These are phyloP conservation scores for Lasiodiplodia sp. DNA, from an alignment of 2,329 filamentous ascomycete species.

Conservation along the genomic window DNA sequence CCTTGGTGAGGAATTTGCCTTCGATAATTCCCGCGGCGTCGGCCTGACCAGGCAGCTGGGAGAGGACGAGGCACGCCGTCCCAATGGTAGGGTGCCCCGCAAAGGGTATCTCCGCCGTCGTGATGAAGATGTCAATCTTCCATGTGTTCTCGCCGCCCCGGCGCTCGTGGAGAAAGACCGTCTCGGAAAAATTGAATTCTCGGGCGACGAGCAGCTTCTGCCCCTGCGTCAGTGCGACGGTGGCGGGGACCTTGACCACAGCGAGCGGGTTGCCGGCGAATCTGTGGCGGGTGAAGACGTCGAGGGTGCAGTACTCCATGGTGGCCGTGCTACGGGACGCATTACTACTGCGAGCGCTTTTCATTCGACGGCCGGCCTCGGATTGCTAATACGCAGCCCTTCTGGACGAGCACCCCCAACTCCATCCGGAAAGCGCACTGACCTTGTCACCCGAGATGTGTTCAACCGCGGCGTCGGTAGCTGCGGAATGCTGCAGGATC, in stretches of 20 bases:
- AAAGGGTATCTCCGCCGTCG: slow-evolving; percentile 61
- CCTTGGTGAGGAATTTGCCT: slow-evolving; percentile 52
- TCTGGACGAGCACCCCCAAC: slow-evolving; percentile 14
- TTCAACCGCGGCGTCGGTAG: slow-evolving; percentile 4
- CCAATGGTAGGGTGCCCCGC: slow-evolving; percentile 67
- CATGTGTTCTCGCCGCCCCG: slow-evolving; percentile 41
- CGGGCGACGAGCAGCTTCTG: slow-evolving; percentile 62
- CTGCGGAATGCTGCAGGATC: slow-evolving; percentile 14
- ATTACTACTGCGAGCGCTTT: neutral
- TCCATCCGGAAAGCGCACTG: slow-evolving; percentile 19
- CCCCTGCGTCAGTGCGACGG: slow-evolving; percentile 49
- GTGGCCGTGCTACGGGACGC: neutral
- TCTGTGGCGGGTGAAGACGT: slow-evolving; percentile 58
- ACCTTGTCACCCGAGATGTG: slow-evolving; percentile 10
- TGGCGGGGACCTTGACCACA: slow-evolving; percentile 58
- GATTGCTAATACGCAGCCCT: slow-evolving; percentile 12
- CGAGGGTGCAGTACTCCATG: slow-evolving; percentile 48
- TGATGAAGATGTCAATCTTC: slow-evolving; percentile 63
- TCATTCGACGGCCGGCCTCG: neutral
- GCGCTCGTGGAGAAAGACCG: slow-evolving; percentile 60
- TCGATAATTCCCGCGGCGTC: slow-evolving; percentile 37
- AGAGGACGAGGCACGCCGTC: slow-evolving; percentile 58
- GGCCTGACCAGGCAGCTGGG: slow-evolving; percentile 34
- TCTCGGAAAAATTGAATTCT: slow-evolving; percentile 67
- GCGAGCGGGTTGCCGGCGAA: slow-evolving; percentile 63